Evolutionary conservation across 345 rosid species (phyloP).

Genomic region (Bruguiera gymnorhiza): DNA sequence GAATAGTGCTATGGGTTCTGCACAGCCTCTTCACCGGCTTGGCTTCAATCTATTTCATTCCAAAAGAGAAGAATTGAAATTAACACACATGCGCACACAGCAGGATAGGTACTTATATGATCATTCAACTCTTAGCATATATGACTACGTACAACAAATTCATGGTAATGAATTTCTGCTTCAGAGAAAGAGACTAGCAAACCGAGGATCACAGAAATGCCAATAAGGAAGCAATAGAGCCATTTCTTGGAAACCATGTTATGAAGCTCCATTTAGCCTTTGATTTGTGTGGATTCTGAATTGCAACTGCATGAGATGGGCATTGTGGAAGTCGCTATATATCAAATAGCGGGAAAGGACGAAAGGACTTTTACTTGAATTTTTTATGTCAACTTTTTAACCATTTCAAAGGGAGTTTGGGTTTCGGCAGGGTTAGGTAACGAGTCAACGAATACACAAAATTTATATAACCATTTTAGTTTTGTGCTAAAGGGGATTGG

Average conservation of each 20-base stretch:
- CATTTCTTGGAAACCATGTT: constrained; percentile 16
- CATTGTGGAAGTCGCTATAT: constrained; percentile 25
- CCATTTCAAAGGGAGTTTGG: not conserved
- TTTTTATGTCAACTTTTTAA: too few species aligned
- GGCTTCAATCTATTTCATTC: constrained; percentile 31
- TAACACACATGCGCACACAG: too few species aligned
- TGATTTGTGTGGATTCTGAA: not conserved
- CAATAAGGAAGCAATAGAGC: constrained; percentile 17
- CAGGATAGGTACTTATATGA: too few species aligned
- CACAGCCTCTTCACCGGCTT: constrained; percentile 53
- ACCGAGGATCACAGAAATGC: constrained; percentile 32
- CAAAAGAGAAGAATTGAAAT: not conserved
- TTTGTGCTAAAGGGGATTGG: constrained; percentile 44
- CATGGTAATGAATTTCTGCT: constrained; percentile 67
- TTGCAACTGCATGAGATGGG: not conserved
- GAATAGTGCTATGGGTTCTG: constrained; percentile 58
- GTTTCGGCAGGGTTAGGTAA: constrained; percentile 28
- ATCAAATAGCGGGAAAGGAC: constrained; percentile 13
- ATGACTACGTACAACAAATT: constrained; percentile 56
- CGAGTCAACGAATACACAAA: constrained; percentile 25
- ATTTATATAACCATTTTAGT: not conserved
- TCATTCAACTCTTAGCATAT: not conserved
- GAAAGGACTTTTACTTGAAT: not conserved
- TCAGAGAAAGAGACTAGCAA: constrained; percentile 38
- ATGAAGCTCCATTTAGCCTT: constrained; percentile 32